Conservation (phyloP, 176 grass and related monocot genomes). For the Microstegium vimineum region DNA sequence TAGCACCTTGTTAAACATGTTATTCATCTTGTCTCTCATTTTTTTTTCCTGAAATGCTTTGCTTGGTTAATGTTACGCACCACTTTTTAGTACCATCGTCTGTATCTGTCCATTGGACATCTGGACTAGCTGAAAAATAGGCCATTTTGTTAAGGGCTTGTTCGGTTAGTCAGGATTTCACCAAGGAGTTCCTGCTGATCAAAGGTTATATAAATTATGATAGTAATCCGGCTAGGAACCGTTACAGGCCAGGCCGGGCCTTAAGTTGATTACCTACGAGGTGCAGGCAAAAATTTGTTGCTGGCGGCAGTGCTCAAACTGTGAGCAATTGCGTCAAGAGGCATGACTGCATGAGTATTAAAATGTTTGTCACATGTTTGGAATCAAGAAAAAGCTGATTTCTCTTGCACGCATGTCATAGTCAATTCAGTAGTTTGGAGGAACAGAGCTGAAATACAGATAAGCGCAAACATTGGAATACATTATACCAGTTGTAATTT, state of each 20-base stretch:
- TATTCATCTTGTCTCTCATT: background rate
- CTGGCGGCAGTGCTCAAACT: background rate
- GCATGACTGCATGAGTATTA: background rate
- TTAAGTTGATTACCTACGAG: background rate
- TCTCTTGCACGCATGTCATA: background rate
- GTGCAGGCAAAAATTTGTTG: background rate
- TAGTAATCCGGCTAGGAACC: too few relatives aligned
- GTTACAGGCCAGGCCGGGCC: too few relatives aligned
- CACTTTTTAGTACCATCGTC: background rate
- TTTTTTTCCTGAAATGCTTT: background rate
- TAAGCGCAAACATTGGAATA: background rate
- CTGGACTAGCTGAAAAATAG: background rate
- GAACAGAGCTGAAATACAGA: too few relatives aligned
- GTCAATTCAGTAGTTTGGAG: background rate
- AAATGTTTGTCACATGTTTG: background rate
- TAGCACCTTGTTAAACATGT: conserved; percentile 10
- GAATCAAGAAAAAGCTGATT: background rate
- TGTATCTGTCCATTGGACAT: background rate
- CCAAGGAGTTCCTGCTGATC: too few relatives aligned
- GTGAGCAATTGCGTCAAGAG: background rate
- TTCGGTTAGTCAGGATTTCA: too few relatives aligned
- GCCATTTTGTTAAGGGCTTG: background rate
- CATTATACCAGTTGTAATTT: too few relatives aligned
- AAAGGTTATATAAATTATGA: too few relatives aligned
- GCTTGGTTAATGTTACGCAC: background rate